A percentile compares a stretch with the other conserved stretches of the same genome.
These are phyloP conservation scores for Fusarium fujikuroi DNA, from an alignment of 2,329 filamentous ascomycete species.

Conservation along the genomic window DNA sequence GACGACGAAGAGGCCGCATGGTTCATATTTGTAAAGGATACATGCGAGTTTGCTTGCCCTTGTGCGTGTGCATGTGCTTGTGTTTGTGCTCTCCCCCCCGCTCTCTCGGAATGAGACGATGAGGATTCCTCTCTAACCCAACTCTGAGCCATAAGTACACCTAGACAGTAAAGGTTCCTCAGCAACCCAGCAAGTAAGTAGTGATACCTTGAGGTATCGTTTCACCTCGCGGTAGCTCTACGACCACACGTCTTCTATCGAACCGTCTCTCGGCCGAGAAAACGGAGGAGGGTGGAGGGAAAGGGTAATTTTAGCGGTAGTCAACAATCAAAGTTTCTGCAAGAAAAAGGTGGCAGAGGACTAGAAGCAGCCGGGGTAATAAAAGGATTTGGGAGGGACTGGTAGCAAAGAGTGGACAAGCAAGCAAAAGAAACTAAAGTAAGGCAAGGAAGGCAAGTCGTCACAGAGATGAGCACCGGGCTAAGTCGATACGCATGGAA, in stretches of 20 bases:
- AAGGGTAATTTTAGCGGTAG: conserved; percentile 17
- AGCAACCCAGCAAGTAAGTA: not conserved
- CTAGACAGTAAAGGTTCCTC: not conserved
- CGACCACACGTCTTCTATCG: conserved; percentile 15
- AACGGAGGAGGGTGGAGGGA: conserved; percentile 18
- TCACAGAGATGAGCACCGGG: conserved; percentile 27
- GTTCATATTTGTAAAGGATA: conserved; percentile 16
- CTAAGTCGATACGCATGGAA: conserved; percentile 28
- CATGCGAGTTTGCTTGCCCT: conserved; percentile 3
- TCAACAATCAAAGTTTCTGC: conserved; percentile 23
- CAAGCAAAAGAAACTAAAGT: conserved; percentile 18
- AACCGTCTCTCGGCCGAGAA: conserved; percentile 34
- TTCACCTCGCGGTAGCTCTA: conserved; percentile 29
- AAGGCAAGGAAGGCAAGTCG: not conserved
- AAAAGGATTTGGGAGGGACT: conserved; percentile 16
- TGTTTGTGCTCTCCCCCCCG: conserved; percentile 9
- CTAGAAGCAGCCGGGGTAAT: conserved; percentile 24
- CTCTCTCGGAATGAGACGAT: conserved; percentile 34
- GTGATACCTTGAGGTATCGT: not conserved
- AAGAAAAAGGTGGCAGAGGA: conserved; percentile 19
- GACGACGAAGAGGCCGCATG: conserved; percentile 18
- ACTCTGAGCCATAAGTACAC: conserved; percentile 29
- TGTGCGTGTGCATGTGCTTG: conserved; percentile 5
- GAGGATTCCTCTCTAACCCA: conserved; percentile 38
- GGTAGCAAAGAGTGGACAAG: conserved; percentile 1